Evolutionary conservation across 1,284 basidiomycete species (phyloP), one percentile per base, ranked within the genome.

Genomic region (Microbotryum saponariae): DNA sequence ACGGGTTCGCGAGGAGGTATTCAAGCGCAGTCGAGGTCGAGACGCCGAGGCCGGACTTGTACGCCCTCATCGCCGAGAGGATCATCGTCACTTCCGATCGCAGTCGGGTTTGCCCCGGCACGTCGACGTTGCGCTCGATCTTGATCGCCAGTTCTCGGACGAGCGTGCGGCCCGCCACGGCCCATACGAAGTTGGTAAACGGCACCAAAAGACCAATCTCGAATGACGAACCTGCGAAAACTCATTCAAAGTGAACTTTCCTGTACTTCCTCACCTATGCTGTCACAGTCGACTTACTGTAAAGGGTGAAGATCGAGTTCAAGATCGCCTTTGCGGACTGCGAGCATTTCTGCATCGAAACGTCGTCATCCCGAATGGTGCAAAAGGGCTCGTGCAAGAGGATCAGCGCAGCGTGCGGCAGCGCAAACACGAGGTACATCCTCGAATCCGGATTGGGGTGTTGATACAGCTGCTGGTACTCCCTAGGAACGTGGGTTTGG

Each of bases 351-450:
- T 47, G 23, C 66, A 64, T 66, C 23, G 64, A 60, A 25, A 63
- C 53, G 44, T 66, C 64, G 23, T 57, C 60, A 6, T 61, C 64
- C 8, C 47, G 51, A 33, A 49, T 31, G 31, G 54, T 61, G 51
- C 54, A 59, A 50, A 69, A 69, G 2, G 61, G 57, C 58, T 70
- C 69, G 53, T 70, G 69, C 6, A 70, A 60, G 14, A 70, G 44
- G 21, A 70, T 67, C 23, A 63, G 59, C 42, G 56, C 51, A 25
- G 61, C 63, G 51, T 64, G 52, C 6, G 57, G 52, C 18, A 61
- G 37, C 1, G 63, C 54, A 2, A 51, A 60, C 23, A 54, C 52
- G n/a, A 64, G 23, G 25, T 54, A 61, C 27, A 61, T 54, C 10
- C 52, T 52, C 2, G 63, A 52, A 20, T 64, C 59, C 50, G 56